phyloP scores from a whole-genome alignment of 2,329 filamentous ascomycete species.

The Gliomastix tumulicola region DNA sequence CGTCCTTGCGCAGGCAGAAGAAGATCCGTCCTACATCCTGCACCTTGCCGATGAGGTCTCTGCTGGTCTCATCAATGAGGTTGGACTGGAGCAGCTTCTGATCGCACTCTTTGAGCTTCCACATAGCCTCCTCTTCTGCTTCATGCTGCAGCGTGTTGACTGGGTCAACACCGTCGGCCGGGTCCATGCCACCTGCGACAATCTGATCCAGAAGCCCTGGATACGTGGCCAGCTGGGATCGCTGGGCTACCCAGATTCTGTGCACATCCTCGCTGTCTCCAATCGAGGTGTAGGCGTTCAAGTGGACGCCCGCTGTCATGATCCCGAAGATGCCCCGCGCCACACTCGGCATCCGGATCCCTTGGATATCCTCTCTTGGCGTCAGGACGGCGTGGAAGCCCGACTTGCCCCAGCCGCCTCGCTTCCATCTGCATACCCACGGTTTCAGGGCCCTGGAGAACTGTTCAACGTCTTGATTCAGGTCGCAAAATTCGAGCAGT shows the following conservation, averaged over 20 bases:
- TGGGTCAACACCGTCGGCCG: constrained; percentile 15
- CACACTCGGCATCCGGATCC: constrained; percentile 20
- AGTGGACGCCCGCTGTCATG: constrained; percentile 25
- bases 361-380: constrained; percentile 9
- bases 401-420: not conserved
- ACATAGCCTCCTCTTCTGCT: constrained; percentile 21
- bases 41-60: constrained; percentile 16
- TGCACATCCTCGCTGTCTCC: constrained; percentile 4
- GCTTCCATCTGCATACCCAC: constrained; percentile 3
- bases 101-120: constrained; percentile 6
- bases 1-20: constrained; percentile 25
- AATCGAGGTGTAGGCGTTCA: constrained; percentile 22
- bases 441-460: constrained; percentile 2
- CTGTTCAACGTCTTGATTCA: not conserved
- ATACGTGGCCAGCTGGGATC: constrained; percentile 20
- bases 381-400: constrained; percentile 19
- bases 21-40: constrained; percentile 15
- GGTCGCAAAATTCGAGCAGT: constrained; percentile 3
- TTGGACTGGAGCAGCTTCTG: not conserved
- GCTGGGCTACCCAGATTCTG: constrained; percentile 24
- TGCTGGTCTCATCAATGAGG: not conserved
- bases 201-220: constrained; percentile 26
- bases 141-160: constrained; percentile 20
- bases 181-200: constrained; percentile 26
- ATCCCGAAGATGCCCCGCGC: constrained; percentile 25